Base-by-base conservation (phyloP, 2,329 filamentous ascomycete species). In the Cladophialophora carrionii region DNA sequence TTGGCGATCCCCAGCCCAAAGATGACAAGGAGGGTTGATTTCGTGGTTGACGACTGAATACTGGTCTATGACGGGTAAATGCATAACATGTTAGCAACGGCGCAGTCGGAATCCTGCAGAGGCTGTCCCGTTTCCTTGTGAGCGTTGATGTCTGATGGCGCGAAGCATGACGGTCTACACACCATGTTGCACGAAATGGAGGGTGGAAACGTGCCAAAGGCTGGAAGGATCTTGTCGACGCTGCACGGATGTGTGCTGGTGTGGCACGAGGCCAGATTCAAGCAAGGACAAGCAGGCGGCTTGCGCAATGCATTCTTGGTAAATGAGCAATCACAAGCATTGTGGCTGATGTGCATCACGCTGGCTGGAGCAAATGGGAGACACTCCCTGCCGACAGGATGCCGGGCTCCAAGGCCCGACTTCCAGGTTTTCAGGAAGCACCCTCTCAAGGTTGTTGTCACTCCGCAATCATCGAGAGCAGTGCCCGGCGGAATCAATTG, bases 1-100 rank as follows among this genome's bases (percentile, higher is more conserved):
- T 99, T 74, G 92, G 92, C 31, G 95, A 99, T 76, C 95, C 95
- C 52, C 91, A 89, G 65, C 94, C 95, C 53, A 99, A 99, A 82
- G 95, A 99, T 76, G 94, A 98, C 75, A 96, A 96, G 79, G 90
- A 92, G 22, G 22, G 46, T 37, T 53, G 20, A 53, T 4, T n/a
- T 53, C 22, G 46, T 43, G 20, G 29, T 32, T 58, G 43, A 58
- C 22, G 32, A 51, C 26, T 31, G 29, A 17, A 37, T n/a, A 34
- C 34, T 60, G 37, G 4, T 24, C 43, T 7, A 17, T 32, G 24
- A 31, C 17, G 56, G 43, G 31, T 22, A n/a, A 29, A 58, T 51
- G 56, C 17, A 20, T 22, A 43, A 31, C 12, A 49, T 20, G 34
- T 52, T 43, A 53, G 57, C 57, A 53, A 31, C 31, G 52, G 52